Evolutionary conservation across 1,139 yeast species (phyloP).

Genomic region (Yarrowia galli): DNA sequence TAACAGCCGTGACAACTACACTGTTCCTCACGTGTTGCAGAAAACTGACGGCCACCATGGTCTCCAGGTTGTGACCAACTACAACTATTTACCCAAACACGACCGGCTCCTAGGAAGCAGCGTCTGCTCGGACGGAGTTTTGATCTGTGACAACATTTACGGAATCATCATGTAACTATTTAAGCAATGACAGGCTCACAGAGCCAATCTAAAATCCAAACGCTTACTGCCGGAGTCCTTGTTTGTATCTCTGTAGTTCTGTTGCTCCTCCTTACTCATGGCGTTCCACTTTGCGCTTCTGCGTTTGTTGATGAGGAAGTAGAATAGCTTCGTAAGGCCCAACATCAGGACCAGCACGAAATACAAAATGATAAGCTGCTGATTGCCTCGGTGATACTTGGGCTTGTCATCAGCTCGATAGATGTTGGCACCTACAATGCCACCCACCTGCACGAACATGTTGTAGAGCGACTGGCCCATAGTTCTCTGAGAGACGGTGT

Average conservation of each 20-base stretch:
- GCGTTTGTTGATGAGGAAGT: conserved; percentile 43
- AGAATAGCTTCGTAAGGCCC: conserved; percentile 51
- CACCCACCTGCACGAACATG: conserved; percentile 65
- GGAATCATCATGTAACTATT: conserved; percentile 1
- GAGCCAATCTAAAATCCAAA: conserved; percentile 58
- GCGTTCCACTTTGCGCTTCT: conserved; percentile 54
- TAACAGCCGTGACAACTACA: conserved; percentile 11
- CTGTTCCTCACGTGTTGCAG: conserved; percentile 8
- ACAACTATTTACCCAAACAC: conserved; percentile 14
- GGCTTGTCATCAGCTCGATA: conserved; percentile 67
- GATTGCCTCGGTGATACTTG: conserved; percentile 62
- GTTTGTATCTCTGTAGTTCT: conserved; percentile 55
- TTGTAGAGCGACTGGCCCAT: conserved; percentile 69
- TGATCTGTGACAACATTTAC: conserved; percentile 15
- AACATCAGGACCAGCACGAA: conserved; percentile 46
- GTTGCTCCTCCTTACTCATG: conserved; percentile 58
- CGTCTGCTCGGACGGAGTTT: conserved; percentile 10
- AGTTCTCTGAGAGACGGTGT: conserved; percentile 65
- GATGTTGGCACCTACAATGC: conserved; percentile 60
- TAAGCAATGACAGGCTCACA: conserved; percentile 40
- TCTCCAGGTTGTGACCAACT: conserved; percentile 5
- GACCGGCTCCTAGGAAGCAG: conserved; percentile 29
- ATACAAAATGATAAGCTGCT: conserved; percentile 54
- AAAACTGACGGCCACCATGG: conserved; percentile 18
- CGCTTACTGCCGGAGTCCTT: conserved; percentile 63